These are phyloP conservation scores for Picea glauca DNA, from an alignment of 75 land plant genomes.

Conservation along the genomic window DNA sequence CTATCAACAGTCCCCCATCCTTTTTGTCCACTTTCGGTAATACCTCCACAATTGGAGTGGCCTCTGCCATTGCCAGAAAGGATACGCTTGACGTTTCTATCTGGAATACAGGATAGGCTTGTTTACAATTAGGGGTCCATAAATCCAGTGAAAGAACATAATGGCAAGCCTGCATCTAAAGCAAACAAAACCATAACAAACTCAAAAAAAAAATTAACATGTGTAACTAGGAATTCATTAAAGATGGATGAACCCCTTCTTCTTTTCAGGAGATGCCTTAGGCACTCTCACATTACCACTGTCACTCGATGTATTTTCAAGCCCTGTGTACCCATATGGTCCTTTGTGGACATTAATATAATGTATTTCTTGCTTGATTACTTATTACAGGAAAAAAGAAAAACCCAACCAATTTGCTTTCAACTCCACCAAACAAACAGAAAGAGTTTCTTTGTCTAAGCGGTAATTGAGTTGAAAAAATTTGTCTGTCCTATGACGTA, in stretches of 20 bases:
- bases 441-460: neutral
- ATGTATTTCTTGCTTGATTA: no score
- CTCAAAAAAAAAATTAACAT: neutral
- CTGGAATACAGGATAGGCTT: conserved; percentile 21
- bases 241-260: neutral
- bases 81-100: conserved; percentile 44
- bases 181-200: neutral
- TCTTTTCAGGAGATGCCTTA: neutral
- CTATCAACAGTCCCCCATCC: conserved; percentile 45
- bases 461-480: neutral
- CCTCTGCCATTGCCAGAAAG: conserved; percentile 78
- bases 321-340: no score
- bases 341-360: no score
- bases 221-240: neutral
- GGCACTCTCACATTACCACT: no score
- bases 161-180: neutral
- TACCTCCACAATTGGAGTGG: conserved; percentile 46
- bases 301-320: no score
- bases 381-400: neutral
- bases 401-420: neutral
- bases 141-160: neutral
- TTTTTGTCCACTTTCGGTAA: conserved; percentile 21
- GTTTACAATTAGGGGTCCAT: neutral
- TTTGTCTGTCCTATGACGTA: neutral
- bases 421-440: neutral